Evolutionary conservation across 257 asterid species (phyloP).

Genomic region (Solanum pinnatisectum): DNA sequence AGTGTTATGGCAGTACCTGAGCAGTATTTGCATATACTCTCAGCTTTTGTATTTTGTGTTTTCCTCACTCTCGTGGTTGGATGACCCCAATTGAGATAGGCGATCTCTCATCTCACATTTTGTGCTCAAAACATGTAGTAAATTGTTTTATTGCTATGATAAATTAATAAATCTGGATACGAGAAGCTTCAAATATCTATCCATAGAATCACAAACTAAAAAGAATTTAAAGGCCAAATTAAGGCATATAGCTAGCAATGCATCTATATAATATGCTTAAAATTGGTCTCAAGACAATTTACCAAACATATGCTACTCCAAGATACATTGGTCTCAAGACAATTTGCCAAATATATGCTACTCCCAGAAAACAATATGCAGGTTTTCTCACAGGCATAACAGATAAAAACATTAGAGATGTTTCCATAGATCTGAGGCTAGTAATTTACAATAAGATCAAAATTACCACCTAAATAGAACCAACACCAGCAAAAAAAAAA

Average conservation of each 20-base stretch:
- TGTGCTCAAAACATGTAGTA: too few relatives aligned
- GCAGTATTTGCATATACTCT: background rate
- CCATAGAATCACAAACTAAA: background rate
- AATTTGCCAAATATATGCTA: background rate
- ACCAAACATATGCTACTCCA: background rate
- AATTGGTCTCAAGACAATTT: background rate
- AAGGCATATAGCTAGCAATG: background rate
- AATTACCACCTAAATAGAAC: background rate
- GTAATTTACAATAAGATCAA: background rate
- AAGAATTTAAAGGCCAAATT: background rate
- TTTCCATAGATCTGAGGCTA: background rate
- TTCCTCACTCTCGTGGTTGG: too few relatives aligned
- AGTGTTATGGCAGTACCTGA: background rate
- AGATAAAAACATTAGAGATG: background rate
- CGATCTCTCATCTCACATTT: too few relatives aligned
- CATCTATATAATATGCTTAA: background rate
- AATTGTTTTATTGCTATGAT: too few relatives aligned
- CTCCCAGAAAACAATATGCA: background rate
- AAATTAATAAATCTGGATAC: too few relatives aligned
- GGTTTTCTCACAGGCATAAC: background rate
- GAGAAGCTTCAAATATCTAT: background rate
- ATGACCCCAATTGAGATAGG: too few relatives aligned
- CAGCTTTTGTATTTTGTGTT: background rate
- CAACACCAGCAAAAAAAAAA: background rate
- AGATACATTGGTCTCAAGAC: background rate